Conservation (phyloP, 352 stramenopile genomes). For the Phytophthora syringae region DNA sequence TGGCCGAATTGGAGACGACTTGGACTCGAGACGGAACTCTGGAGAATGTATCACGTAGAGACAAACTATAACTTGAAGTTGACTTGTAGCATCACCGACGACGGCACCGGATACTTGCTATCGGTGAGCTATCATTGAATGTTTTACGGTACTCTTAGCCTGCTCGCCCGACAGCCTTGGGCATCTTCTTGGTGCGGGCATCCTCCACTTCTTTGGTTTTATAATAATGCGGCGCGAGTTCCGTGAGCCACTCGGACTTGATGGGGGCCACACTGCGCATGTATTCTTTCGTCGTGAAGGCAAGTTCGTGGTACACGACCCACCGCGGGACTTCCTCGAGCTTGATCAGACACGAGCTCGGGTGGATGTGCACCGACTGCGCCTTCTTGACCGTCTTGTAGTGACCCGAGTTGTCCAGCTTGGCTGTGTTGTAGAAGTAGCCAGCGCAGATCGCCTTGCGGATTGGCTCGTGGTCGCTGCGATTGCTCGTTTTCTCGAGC, state of each 20-base stretch:
- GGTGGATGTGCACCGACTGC: constrained; percentile 98
- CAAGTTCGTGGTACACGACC: constrained; percentile 99
- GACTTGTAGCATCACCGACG: background rate
- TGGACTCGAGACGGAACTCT: background rate
- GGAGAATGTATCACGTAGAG: no score
- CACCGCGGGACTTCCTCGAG: constrained; percentile 92
- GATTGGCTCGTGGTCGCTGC: constrained; percentile 93
- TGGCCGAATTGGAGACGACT: background rate
- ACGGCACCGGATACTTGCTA: constrained; percentile 13
- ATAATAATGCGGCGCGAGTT: constrained; percentile 99
- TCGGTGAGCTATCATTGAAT: no score
- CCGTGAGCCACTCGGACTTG: constrained; percentile 97
- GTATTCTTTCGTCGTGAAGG: constrained; percentile 99
- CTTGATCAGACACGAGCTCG: constrained; percentile 96
- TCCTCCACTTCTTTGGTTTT: constrained; percentile 97
- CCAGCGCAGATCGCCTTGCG: constrained; percentile 97
- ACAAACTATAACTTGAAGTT: constrained; percentile 31
- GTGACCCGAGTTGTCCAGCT: constrained; percentile 94
- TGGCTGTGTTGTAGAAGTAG: constrained; percentile 99
- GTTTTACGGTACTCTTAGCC: constrained; percentile 36
- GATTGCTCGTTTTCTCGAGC: constrained; percentile 90
- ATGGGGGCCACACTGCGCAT: constrained; percentile 98
- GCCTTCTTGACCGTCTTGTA: constrained; percentile 99
- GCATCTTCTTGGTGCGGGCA: constrained; percentile 96
- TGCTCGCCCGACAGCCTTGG: constrained; percentile 80